Evolutionary conservation across 2,329 filamentous ascomycete species (phyloP), one percentile per base, ranked within the genome.

Genomic region (Fusarium sp.): DNA sequence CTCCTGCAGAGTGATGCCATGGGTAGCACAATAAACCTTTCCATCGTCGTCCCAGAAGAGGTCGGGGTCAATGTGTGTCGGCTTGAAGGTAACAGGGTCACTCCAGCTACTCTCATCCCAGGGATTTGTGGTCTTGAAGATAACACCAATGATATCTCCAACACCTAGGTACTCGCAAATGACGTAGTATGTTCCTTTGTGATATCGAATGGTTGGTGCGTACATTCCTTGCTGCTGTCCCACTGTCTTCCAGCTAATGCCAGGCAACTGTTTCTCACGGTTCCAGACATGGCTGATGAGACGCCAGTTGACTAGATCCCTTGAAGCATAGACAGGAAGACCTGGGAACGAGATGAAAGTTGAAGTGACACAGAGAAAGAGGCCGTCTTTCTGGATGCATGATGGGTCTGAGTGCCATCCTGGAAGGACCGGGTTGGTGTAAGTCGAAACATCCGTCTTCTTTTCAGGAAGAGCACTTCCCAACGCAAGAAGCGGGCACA

Each of bases 21-120:
- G 37, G 2, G 71, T 65, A 0, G 82, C 83, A 7, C 88, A 84
- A 64, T 89, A 90, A 0, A 85, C 81, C 64, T 83, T 86, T 2
- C 88, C 88, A 52, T 90, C 85, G 2, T 85, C 84, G 56, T 90
- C 86, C 86, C 88, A 90, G 73, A 89, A 88, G 0, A 79, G 38
- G 13, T 80, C 12, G 0, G 88, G 86, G 60, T 91, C 89, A 59
- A 80, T 80, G 11, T 74, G 72, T 0, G 58, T 69, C 21, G 77
- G 71, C 10, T 64, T 67, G 37, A 79, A 80, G 2, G 70, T 73
- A 0, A 80, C 72, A 0, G 78, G 77, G 35, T 79, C 78, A 13
- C 74, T 75, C 79, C 79, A 80, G 0, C 70, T 57, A 1, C 69
- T 64, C 15, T 77, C 75, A 0, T 74, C 61, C 35, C 72, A 80